Base-by-base conservation (phyloP, 2,329 filamentous ascomycete genomes). In the Mollisia scopiformis region DNA sequence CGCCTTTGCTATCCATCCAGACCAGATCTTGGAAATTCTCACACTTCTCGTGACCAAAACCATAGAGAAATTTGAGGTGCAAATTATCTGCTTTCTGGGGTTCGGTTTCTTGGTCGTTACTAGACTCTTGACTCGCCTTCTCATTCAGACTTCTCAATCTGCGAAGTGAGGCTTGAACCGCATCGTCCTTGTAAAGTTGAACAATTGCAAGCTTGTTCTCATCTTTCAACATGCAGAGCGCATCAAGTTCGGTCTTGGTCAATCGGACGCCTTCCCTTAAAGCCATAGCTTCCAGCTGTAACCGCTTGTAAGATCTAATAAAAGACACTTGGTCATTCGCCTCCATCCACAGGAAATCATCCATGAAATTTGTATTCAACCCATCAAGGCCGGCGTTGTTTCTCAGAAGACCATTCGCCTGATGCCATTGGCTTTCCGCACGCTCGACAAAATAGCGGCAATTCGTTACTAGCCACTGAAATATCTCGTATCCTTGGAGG, bases 311-410 rank as follows among this genome's bases (percentile, higher is more conserved):
- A 10, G 49, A 51, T 33, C 28, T 33, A 28, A 51, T 51, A 19
- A 51, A 59, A 37, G n/a, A 27, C 11, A 28, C 27, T 55, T 60
- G 60, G 13, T 65, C 46, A 25, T 57, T 11, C n/a, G 55, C 25
- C n/a, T 28, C 30, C 59, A 61, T 61, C 30, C 46, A 61, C 27
- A 58, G 57, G 51, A 62, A 62, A 25, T 33, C 41, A 33, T 61
- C 52, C 19, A 62, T 46, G 30, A 54, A 50, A 14, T 25, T 21
- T 8, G 47, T 25, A 21, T 46, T 55, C 27, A 65, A 28, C 16
- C 60, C 58, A 23, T 55, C 49, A 13, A 58, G 57, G 6, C 52
- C 31, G 13, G 62, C 60, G 30, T 55, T 60, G 6, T 53, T 55
- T 16, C 33, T 47, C 10, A 65, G 49, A 2, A 27, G 39, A 11